Evolutionary conservation across 192 early-diverging fungal genomes (phyloP), one percentile per base, ranked within the genome.

Genomic region (Coemansia sp.): DNA sequence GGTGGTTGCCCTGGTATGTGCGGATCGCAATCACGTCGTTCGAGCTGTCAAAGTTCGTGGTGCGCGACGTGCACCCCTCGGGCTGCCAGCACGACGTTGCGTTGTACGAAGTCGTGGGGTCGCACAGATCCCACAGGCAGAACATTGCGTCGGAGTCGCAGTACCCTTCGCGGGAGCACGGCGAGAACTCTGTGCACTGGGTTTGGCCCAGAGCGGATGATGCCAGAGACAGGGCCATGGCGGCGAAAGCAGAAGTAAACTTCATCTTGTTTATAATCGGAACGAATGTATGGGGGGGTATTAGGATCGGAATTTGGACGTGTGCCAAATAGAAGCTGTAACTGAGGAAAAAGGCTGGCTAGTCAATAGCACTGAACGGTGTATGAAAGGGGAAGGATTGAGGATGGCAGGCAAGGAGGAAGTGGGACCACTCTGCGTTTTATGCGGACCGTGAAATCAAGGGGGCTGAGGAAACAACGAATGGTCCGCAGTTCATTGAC

Each of bases 161-260:
- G 65, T 75, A 81, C 5, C 82, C 82, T 47, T 81, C 68, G 57
- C 65, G 71, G 82, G 49, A 81, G 78, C 82, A 83, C 15, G 77
- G 78, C 53, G 77, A 58, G 55, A 60, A 80, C 42, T 81, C 54
- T 47, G 57, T 62, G 44, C 68, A 71, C 14, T 61, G 64, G 65
- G 62, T 80, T 48, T 74, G 66, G n/a, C 63, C 76, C 22, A 66
- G 34, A 7, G 42, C 71, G 4, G 66, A 42, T 2, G 76, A 67
- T 17, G 66, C 66, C 38, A 65, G 40, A 15, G 62, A 26, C 11
- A 69, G 60, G 23, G 53, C 71, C 10, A 60, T 58, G 3, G 62
- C 52, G 17, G 62, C 37, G 21, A 72, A 15, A 7, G 60, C 46
- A 22, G 64, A 60, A 10, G 63, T 49, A 31, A 65, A 31, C 52